Conservation (phyloP, 768 basidiomycete species). For the Hypsizygus marmoreus region DNA sequence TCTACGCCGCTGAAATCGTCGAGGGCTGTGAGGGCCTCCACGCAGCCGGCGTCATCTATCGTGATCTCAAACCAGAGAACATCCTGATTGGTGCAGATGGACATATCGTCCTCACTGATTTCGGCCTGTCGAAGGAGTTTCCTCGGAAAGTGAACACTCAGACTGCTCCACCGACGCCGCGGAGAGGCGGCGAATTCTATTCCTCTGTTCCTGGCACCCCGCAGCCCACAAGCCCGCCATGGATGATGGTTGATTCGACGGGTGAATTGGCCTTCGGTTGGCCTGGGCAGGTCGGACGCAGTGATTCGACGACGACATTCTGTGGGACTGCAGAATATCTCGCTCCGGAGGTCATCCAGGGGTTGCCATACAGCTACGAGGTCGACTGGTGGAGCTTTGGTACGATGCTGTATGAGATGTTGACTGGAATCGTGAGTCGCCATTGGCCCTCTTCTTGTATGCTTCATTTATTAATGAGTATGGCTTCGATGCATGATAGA, state of each 20-base stretch:
- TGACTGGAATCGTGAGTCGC: slow-evolving; percentile 86
- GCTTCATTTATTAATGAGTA: slow-evolving; percentile 8
- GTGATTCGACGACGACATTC: slow-evolving; percentile 82
- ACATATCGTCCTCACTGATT: slow-evolving; percentile 96
- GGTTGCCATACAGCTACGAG: slow-evolving; percentile 86
- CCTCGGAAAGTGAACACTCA: slow-evolving; percentile 50
- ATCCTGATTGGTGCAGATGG: slow-evolving; percentile 93
- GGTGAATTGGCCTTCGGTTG: slow-evolving; percentile 57
- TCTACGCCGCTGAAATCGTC: slow-evolving; percentile 97
- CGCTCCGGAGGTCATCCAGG: slow-evolving; percentile 95
- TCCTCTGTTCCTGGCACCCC: slow-evolving; percentile 49
- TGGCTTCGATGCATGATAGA: slow-evolving; percentile 45
- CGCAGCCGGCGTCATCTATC: slow-evolving; percentile 92
- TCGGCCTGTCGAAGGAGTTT: slow-evolving; percentile 93
- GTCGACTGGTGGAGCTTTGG: slow-evolving; percentile 99
- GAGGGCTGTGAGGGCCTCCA: slow-evolving; percentile 96
- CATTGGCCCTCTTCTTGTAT: slow-evolving; percentile 12
- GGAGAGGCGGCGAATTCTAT: slow-evolving; percentile 53
- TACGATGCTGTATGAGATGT: slow-evolving; percentile 97
- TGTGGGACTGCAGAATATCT: slow-evolving; percentile 97
- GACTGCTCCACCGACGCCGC: slow-evolving; percentile 62
- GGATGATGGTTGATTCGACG: slow-evolving; percentile 71
- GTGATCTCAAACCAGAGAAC: slow-evolving; percentile 96
- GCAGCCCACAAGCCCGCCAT: slow-evolving; percentile 60
- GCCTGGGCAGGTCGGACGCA: slow-evolving; percentile 52